These are phyloP conservation scores for Cryptosporidium parvum DNA, from an alignment of 169 alveolate genomes.

Conservation along the genomic window DNA sequence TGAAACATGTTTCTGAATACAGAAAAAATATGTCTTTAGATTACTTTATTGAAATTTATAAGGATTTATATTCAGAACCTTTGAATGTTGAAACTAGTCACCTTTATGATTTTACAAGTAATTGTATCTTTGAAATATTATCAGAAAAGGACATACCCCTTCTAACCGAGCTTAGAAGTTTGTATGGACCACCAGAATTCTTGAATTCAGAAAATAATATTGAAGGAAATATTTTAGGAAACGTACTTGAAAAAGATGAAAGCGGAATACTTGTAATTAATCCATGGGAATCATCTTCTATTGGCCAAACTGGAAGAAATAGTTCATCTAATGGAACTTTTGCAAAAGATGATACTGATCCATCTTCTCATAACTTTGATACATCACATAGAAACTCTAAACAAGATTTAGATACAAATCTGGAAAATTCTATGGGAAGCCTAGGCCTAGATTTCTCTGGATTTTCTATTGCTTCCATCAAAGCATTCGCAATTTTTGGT, in stretches of 20 bases:
- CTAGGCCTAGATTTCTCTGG: constrained; percentile 30
- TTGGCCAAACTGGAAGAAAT: neutral
- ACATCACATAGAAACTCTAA: neutral
- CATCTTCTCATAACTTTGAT: neutral
- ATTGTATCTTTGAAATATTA: constrained; percentile 55
- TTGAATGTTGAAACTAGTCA: constrained; percentile 20
- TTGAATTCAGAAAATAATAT: constrained; percentile 28
- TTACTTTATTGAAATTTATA: constrained; percentile 1
- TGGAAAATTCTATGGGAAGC: neutral
- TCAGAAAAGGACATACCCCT: constrained; percentile 42
- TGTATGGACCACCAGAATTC: constrained; percentile 69
- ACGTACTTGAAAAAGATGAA: constrained; percentile 51
- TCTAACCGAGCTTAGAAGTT: constrained; percentile 28
- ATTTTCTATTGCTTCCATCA: constrained; percentile 32
- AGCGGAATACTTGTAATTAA: constrained; percentile 42
- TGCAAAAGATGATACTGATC: neutral
- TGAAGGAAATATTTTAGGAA: constrained; percentile 33
- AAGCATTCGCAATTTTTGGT: constrained; percentile 55
- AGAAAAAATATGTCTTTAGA: neutral
- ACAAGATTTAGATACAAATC: neutral
- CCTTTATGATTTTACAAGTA: constrained; percentile 17
- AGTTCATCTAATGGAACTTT: neutral
- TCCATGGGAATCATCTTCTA: constrained; percentile 45
- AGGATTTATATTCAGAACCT: neutral
- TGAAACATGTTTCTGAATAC: constrained; percentile 4